phyloP scores from a whole-genome alignment of 1,139 yeast genomes.

The Zygotorulaspora mrakii region DNA sequence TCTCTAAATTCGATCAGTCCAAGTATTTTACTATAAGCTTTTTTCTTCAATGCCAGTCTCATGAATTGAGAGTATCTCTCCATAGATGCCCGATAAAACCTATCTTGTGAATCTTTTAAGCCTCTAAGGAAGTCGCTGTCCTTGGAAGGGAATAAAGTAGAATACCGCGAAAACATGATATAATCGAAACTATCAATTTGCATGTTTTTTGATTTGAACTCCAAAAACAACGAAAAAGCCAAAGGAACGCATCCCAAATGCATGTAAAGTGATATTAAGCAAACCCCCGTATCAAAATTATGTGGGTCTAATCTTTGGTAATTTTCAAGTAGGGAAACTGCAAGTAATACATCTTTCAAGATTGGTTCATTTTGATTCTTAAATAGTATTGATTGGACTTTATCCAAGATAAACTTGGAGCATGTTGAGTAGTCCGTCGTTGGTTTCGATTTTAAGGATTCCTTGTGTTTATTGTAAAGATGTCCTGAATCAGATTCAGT shows the following conservation, averaged over 20 bases:
- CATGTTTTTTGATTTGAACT: conserved; percentile 65
- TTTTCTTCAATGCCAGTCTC: conserved; percentile 30
- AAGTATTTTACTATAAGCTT: conserved; percentile 30
- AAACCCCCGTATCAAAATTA: conserved; percentile 37
- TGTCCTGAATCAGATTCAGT: conserved; percentile 7
- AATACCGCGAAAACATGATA: conserved; percentile 47
- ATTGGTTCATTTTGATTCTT: conserved; percentile 12
- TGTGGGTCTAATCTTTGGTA: conserved; percentile 31
- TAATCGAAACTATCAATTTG: conserved; percentile 77
- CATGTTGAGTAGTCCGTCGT: conserved; percentile 33
- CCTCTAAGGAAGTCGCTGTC: conserved; percentile 23
- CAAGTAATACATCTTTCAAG: conserved; percentile 22
- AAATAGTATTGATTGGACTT: conserved; percentile 19
- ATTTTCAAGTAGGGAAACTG: conserved; percentile 29
- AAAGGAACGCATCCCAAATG: conserved; percentile 52
- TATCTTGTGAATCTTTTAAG: conserved; percentile 17
- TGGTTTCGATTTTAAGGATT: conserved; percentile 21
- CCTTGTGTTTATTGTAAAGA: conserved; percentile 22
- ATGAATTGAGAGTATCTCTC: conserved; percentile 27
- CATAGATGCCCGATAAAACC: conserved; percentile 24
- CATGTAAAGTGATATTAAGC: conserved; percentile 66
- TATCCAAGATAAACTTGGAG: conserved; percentile 27
- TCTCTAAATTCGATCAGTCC: conserved; percentile 32
- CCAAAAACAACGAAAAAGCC: conserved; percentile 48
- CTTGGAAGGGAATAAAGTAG: conserved; percentile 42